Evolutionary conservation across 2,329 filamentous ascomycete genomes (phyloP).

Genomic region (Botrytis byssoidea): DNA sequence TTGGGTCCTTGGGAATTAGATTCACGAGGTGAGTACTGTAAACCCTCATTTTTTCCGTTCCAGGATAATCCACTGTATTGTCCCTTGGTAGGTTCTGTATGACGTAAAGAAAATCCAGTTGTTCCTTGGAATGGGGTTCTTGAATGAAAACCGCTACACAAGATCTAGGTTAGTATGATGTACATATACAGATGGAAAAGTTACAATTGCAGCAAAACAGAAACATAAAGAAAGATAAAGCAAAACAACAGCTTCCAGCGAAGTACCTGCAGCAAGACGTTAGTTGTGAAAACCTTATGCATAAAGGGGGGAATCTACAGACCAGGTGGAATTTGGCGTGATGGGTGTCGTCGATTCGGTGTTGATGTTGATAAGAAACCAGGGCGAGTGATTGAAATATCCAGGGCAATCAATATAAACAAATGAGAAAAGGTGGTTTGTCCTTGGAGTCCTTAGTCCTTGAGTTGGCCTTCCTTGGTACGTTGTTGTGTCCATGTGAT

Average conservation of each 20-base stretch:
- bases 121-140: constrained; percentile 32
- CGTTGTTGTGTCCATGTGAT: background rate
- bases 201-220: constrained; percentile 22
- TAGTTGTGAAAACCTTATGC: constrained; percentile 24
- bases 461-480: constrained; percentile 8
- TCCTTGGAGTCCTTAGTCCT: constrained; percentile 17
- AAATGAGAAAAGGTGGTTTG: constrained; percentile 14
- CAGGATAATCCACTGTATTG: constrained; percentile 38
- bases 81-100: constrained; percentile 39
- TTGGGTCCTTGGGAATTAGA: constrained; percentile 32
- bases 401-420: constrained; percentile 10
- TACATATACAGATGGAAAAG: constrained; percentile 32
- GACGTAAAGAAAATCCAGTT: constrained; percentile 37
- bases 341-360: background rate
- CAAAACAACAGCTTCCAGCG: constrained; percentile 28
- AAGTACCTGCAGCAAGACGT: constrained; percentile 27
- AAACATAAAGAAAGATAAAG: constrained; percentile 15
- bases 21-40: constrained; percentile 39
- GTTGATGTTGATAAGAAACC: background rate
- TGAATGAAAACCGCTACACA: constrained; percentile 36
- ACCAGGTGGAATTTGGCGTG: constrained; percentile 24
- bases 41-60: constrained; percentile 36
- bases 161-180: constrained; percentile 39
- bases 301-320: constrained; percentile 25
- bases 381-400: background rate